A percentile compares a stretch with the other conserved stretches of the same genome.
These are phyloP conservation scores for Chrysanthemum seticuspe DNA, from an alignment of 129 eudicot species.

Conservation along the genomic window DNA sequence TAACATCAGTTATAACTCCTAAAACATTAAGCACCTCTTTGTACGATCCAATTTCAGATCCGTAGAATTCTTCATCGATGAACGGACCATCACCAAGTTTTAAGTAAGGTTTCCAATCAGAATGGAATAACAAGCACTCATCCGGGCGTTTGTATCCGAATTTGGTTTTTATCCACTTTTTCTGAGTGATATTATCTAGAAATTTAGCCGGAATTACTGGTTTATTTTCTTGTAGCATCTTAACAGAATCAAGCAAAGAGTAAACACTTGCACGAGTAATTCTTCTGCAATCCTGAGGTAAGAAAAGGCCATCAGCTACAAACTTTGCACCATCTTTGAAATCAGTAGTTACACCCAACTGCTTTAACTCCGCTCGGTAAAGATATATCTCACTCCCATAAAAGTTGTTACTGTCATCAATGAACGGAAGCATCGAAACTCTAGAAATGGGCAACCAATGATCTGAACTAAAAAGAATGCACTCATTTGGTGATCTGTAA, in stretches of 20 bases:
- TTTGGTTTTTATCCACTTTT: constrained; percentile 48
- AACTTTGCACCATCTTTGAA: constrained; percentile 39
- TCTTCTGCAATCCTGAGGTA: constrained; percentile 34
- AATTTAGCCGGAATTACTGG: constrained; percentile 15
- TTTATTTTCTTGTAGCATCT: not conserved
- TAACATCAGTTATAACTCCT: constrained; percentile 34
- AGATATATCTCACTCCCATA: constrained; percentile 37
- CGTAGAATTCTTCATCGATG: constrained; percentile 48
- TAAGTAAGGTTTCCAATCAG: constrained; percentile 29
- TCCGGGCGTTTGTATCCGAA: constrained; percentile 43
- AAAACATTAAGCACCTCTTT: constrained; percentile 33
- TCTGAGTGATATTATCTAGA: constrained; percentile 20
- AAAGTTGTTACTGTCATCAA: constrained; percentile 42
- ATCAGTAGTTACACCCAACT: constrained; percentile 41
- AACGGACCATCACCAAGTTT: constrained; percentile 45
- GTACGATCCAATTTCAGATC: constrained; percentile 28
- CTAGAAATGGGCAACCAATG: constrained; percentile 42
- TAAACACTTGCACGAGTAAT: constrained; percentile 33
- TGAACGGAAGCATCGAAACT: constrained; percentile 47
- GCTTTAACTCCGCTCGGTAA: constrained; percentile 33
- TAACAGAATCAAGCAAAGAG: constrained; percentile 39
- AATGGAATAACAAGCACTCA: constrained; percentile 41
- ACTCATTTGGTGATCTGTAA: constrained; percentile 42
- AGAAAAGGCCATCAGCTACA: constrained; percentile 33
- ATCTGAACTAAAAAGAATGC: constrained; percentile 36